Evolutionary conservation across 495 filamentous ascomycete species (phyloP).

Genomic region (Daldinia bambusicola): DNA sequence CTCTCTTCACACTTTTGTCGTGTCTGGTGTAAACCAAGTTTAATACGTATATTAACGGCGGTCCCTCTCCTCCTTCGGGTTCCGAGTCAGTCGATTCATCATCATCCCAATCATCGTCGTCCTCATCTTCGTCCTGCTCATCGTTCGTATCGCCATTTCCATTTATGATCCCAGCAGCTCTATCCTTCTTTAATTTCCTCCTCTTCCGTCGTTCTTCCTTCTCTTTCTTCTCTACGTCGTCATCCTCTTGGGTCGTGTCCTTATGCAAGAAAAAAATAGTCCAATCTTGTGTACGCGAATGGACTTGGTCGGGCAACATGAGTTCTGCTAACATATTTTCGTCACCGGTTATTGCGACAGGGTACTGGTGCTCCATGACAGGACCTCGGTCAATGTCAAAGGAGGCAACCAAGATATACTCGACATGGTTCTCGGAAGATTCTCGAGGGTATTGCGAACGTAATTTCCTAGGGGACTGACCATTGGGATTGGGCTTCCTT

Average conservation of each 20-base stretch:
- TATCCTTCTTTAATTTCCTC: constrained; percentile 56
- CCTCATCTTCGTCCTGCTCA: constrained; percentile 53
- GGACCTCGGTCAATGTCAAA: constrained; percentile 97
- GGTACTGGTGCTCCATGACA: constrained; percentile 98
- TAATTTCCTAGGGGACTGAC: constrained; percentile 61
- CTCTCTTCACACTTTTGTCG: constrained; percentile 89
- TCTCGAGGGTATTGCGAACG: constrained; percentile 89
- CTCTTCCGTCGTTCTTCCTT: constrained; percentile 63
- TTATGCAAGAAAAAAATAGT: constrained; percentile 99
- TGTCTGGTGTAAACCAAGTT: constrained; percentile 99
- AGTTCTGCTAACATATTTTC: constrained; percentile 97
- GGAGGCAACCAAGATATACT: constrained; percentile 98
- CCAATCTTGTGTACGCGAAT: constrained; percentile 96
- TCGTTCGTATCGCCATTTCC: constrained; percentile 59
- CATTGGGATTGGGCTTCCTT: constrained; percentile 55
- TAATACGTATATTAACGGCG: constrained; percentile 96
- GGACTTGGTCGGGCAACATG: constrained; percentile 98
- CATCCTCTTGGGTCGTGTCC: constrained; percentile 82
- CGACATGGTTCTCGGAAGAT: constrained; percentile 88
- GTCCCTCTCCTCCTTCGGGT: constrained; percentile 74
- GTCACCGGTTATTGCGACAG: constrained; percentile 93
- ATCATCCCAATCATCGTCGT: constrained; percentile 68
- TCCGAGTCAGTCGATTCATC: constrained; percentile 66
- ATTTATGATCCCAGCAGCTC: constrained; percentile 64
- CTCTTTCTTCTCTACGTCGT: constrained; percentile 66